Evolutionary conservation across 345 rosid genomes (phyloP), one percentile per base, ranked within the genome.

Genomic region (Gossypium sturtianum): DNA sequence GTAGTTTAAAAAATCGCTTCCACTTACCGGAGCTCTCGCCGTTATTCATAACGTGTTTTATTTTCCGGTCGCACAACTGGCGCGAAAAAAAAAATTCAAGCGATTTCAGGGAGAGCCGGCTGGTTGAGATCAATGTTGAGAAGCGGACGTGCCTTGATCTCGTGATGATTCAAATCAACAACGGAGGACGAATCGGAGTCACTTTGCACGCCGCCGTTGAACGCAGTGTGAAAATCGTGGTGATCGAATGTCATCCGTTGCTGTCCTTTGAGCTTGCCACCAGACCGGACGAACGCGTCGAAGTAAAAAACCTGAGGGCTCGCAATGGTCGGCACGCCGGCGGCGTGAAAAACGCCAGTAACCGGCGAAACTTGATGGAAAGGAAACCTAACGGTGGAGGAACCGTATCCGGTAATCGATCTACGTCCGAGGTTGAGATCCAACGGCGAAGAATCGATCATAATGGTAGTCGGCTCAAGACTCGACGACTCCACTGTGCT

Each of bases 51-150:
- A 57, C 48, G 52, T 75, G 25, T 70, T 59, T 67, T 67, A 44
- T 48, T 64, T 38, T 75, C 60, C 45, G n/a, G 25, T 4, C 23
- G 9, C 5, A 10, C 1, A 44, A 20, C 11, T 71, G 67, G 70
- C 49, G 12, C 7, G 77, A 57, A 41, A 75, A 23, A 72, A 58
- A 73, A 22, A 60, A 66, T 41, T 83, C 87, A 88, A 49, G 74
- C 79, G 65, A 73, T 22, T 27, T 89, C 95, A 29, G 84, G 81
- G 59, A 78, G 74, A 2, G 97, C 89, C 4, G 87, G 89, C n/a
- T 66, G 49, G 80, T 93, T 93, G 57, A 93, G 97, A 78, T 93
- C 97, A 15, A 91, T 78, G 74, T 83, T 87, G 6, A 88, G 81
- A 6, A 79, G 62, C 25, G 80, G 70, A 7, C 79, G 76, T 0